Evolutionary conservation across 192 early-diverging fungal species (phyloP).

Genomic region (Geosiphon pyriformis): DNA sequence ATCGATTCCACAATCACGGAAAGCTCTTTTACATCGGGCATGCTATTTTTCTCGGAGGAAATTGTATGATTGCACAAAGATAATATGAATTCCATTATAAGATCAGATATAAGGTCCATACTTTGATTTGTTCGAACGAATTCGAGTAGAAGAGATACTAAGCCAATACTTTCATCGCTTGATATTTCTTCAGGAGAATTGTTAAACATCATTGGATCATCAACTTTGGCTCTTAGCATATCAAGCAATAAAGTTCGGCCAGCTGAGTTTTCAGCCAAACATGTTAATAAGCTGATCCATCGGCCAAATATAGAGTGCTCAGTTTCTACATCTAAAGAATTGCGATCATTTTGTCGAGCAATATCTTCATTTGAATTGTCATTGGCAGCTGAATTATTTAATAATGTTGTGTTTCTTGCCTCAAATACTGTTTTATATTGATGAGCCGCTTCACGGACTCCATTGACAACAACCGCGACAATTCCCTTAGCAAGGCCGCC

Average conservation of each 20-base stretch:
- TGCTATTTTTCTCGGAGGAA: neutral
- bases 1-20: slow-evolving; percentile 8
- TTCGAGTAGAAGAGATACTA: slow-evolving; percentile 14
- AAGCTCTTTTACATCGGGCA: slow-evolving; percentile 9
- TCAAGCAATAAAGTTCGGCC: slow-evolving; percentile 16
- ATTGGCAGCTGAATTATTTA: neutral
- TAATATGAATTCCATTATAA: slow-evolving; percentile 26
- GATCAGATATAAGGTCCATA: slow-evolving; percentile 11
- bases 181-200: neutral
- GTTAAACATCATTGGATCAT: slow-evolving; percentile 13
- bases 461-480: slow-evolving; percentile 7
- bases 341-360: neutral
- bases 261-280: neutral
- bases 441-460: slow-evolving; percentile 1
- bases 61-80: slow-evolving; percentile 17
- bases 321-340: slow-evolving; percentile 14
- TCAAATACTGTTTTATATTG: neutral
- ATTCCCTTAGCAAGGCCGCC: slow-evolving; percentile 7
- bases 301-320: slow-evolving; percentile 19
- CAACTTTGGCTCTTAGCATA: neutral
- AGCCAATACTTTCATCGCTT: neutral
- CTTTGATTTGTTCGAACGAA: slow-evolving; percentile 10
- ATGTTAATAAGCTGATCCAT: slow-evolving; percentile 24
- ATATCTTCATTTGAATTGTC: neutral
- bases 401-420: neutral